Percentiles rank a stretch among this genome's conserved stretches.
phyloP scores from a whole-genome alignment of 2,329 filamentous ascomycete species.

The Diaporthe caulivora region DNA sequence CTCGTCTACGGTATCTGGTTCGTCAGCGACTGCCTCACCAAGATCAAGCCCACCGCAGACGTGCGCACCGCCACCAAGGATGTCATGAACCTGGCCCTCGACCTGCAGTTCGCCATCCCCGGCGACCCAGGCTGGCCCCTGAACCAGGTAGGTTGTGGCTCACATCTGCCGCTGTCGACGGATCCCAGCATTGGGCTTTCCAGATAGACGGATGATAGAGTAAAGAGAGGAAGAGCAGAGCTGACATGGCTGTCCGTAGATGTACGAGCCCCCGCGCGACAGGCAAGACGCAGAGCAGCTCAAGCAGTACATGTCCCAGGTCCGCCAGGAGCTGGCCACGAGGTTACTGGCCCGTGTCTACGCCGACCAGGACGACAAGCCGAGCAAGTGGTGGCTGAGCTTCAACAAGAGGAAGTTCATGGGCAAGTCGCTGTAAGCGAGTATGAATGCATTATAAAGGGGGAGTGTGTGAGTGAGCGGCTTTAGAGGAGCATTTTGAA shows the following conservation, averaged over 20 bases:
- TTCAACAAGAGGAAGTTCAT: constrained; percentile 99
- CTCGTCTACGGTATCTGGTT: constrained; percentile 98
- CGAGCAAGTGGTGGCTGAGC: constrained; percentile 95
- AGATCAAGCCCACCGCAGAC: constrained; percentile 82
- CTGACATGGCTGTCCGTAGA: constrained; percentile 56
- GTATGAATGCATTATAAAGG: neutral
- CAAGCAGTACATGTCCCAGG: constrained; percentile 90
- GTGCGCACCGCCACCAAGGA: constrained; percentile 75
- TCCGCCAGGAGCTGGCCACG: constrained; percentile 89
- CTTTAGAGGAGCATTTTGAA: constrained; percentile 10
- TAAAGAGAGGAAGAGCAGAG: neutral
- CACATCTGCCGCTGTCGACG: neutral
- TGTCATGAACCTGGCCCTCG: constrained; percentile 90
- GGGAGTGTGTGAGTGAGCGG: neutral
- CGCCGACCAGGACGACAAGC: constrained; percentile 78
- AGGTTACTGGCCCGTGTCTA: constrained; percentile 90
- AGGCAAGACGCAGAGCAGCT: constrained; percentile 91
- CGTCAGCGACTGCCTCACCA: constrained; percentile 88
- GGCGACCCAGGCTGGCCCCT: constrained; percentile 93
- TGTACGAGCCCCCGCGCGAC: constrained; percentile 90
- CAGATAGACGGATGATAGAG: neutral
- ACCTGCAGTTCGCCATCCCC: constrained; percentile 92
- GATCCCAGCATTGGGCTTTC: neutral
- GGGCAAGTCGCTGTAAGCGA: constrained; percentile 88
- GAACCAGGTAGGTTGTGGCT: constrained; percentile 76